Base-by-base conservation (phyloP, 2,329 filamentous ascomycete species). In the Pseudocercospora cruenta region DNA sequence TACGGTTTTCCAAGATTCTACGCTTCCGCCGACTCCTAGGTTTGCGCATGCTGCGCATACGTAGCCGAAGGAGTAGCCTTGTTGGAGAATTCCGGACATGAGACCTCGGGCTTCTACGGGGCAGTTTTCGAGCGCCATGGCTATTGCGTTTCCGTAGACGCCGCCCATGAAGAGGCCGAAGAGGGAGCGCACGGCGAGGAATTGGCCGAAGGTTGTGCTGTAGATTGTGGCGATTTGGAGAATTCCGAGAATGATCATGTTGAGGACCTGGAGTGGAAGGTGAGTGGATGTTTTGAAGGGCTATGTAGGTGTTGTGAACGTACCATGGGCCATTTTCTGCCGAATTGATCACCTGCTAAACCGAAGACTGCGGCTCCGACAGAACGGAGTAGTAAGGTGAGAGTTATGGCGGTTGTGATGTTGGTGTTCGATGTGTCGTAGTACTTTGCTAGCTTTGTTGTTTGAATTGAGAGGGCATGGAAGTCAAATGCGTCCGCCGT, bases 401-500 rank as follows among this genome's bases (percentile, higher is more conserved):
- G 81, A 24, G 88, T 93, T 70, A 93, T 93, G 67, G 90, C 90
- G 7, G 90, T 91, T 2, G 88, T 88, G 71, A 94, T 90, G 62
- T 90, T 83, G 0, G 91, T 91, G 70, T 88, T 88, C 67, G 86
- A 87, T 59, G 81, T 82, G 19, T 82, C 70, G 72, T 87, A 90
- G 70, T 86, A 87, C 2, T 82, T 78, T 4, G 86, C 85, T 24
- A 94, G 82, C 79, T 93, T 92, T 71, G 85, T 85, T 3, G 91
- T 91, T 77, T 93, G 91, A 69, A 94, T 91, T 4, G 89, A 91
- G 8, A 94, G 83, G 26, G 91, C 90, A 78, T 93, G 91, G 76
- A 94, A 94, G 78, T 93, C 91, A 76, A 94, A 94, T 3, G 91
- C 91, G 77, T 94, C 92, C 64, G 91, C 91, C 1, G 87, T 91